Evolutionary conservation across 768 basidiomycete species (phyloP), one percentile per base, ranked within the genome.

Genomic region (Tylopilus intermedius): DNA sequence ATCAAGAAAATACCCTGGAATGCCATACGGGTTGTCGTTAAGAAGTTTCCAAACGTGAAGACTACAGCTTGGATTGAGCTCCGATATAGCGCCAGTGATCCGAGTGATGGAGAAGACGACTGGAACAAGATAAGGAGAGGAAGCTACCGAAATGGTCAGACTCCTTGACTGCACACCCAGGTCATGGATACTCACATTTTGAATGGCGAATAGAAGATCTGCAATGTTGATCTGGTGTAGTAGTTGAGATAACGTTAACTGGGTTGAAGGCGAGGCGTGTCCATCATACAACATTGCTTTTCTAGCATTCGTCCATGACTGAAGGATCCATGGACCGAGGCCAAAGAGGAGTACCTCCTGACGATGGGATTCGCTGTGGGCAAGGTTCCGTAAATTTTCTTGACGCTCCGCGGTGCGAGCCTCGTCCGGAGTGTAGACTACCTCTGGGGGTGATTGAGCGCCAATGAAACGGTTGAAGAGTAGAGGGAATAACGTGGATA

Each of bases 1-100:
- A 93, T 86, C 54, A 90, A 74, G 71, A 94, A 94, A 46, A 93
- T 78, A 30, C 83, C 81, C 67, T 94, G 90, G 61, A 86, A 91
- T n/a, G 83, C 82, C 82, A 86, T 83, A 52, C 80, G 81, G 24
- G 76, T 65, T 5, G 83, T 87, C 39, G 80, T 79, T 29, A 84
- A 64, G 56, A 92, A 64, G 60, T 80, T 80, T 47, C 82, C 74
- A 52, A 80, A 75, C 10, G 88, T 82, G 62, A 79, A 79, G 10
- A 91, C 74, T 40, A 91, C 75, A 24, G 83, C 79, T 52, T 86
- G 84, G 22, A 91, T 79, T 6, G 90, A 87, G 57, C 77, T 83
- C 57, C 89, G 85, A 65, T 92, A 93, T 13, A 91, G 71, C 18
- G 87, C 83, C 60, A 92, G 70, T n/a, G 88, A 86, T 11, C 91